phyloP scores from a whole-genome alignment of 2,329 filamentous ascomycete species.

The Chrysosphaeria jannelii region DNA sequence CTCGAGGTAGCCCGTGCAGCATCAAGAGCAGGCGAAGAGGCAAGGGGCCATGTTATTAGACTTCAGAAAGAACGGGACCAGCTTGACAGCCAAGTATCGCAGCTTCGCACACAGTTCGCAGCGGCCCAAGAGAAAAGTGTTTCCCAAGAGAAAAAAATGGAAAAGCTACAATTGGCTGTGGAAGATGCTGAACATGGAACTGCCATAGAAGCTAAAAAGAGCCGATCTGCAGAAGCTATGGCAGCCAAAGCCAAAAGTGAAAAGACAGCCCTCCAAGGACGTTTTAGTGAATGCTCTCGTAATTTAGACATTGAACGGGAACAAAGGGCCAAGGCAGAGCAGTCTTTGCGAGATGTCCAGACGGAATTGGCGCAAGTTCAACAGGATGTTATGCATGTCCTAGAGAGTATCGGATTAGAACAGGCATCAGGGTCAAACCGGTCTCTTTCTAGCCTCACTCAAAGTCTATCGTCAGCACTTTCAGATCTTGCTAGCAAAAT shows the following conservation, averaged over 20 bases:
- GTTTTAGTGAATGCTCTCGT: no score
- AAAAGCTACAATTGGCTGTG: conserved; percentile 63
- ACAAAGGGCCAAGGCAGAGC: no score
- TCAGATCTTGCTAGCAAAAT: conserved; percentile 70
- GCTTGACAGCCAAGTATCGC: conserved; percentile 54
- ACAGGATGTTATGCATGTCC: no score
- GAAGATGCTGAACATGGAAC: conserved; percentile 88
- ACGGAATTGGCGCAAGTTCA: no score
- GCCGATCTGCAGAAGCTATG: conserved; percentile 67
- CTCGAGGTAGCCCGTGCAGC: conserved; percentile 79
- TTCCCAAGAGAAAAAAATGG: conserved; percentile 73
- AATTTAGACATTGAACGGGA: no score
- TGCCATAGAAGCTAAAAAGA: conserved; percentile 65
- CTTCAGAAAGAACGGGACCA: conserved; percentile 61
- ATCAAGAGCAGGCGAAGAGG: conserved; percentile 59
- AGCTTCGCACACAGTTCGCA: conserved; percentile 55
- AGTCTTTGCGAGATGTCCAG: no score
- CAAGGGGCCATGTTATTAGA: conserved; percentile 42
- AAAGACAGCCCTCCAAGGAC: no score
- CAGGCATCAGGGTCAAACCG: no score
- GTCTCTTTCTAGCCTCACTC: no score
- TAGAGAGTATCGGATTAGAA: no score
- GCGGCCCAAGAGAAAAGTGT: conserved; percentile 61
- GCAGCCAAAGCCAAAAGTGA: conserved; percentile 52
- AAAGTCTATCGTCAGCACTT: no score